Conservation (phyloP, 441 rosid species). For the Pelargonium australe region DNA sequence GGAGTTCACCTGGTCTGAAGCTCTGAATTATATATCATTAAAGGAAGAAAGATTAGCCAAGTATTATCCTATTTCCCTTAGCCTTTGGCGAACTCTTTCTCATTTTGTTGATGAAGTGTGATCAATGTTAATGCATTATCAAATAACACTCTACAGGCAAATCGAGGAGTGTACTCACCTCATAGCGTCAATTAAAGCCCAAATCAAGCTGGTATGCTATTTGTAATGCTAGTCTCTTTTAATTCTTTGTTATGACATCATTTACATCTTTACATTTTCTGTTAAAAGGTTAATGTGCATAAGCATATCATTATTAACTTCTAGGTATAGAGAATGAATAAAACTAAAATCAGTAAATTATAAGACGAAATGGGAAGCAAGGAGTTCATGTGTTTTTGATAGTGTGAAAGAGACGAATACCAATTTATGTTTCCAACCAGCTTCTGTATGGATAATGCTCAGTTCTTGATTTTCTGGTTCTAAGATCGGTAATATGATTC, state of each 20-base stretch:
- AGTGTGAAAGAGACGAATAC: no score
- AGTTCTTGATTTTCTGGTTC: not conserved
- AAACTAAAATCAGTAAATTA: no score
- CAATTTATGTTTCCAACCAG: no score
- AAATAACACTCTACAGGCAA: conserved; percentile 17
- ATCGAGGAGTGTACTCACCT: conserved; percentile 18
- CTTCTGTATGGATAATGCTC: not conserved
- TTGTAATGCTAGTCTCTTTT: not conserved
- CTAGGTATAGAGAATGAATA: no score
- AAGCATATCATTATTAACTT: no score
- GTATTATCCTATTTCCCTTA: conserved; percentile 21
- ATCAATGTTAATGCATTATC: not conserved
- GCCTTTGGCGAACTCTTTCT: not conserved
- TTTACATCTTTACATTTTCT: no score
- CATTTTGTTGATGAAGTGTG: not conserved
- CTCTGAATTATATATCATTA: conserved; percentile 47
- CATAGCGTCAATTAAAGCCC: conserved; percentile 23
- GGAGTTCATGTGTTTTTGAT: no score
- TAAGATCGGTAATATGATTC: not conserved
- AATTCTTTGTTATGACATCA: not conserved
- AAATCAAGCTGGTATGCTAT: conserved; percentile 21
- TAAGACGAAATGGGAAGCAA: no score
- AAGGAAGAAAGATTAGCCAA: conserved; percentile 58
- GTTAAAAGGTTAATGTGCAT: not conserved
- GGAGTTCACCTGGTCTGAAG: conserved; percentile 41